A percentile compares a stretch with the other conserved stretches of the same genome.
phyloP scores from a whole-genome alignment of 192 early-diverging fungal genomes.

The Linnemannia exigua region DNA sequence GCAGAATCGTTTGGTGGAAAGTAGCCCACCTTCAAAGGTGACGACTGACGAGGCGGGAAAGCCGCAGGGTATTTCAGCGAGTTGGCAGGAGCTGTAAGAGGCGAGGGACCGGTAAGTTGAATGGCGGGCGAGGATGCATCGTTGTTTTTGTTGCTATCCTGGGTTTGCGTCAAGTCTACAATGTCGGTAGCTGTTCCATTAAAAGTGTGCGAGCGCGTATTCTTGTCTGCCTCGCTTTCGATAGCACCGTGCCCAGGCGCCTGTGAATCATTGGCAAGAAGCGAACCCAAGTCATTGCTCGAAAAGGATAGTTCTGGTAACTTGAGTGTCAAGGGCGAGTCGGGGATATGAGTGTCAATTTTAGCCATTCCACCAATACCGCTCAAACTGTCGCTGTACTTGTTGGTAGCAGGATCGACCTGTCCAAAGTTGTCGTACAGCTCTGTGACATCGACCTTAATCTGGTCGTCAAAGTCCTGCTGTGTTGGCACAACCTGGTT shows the following conservation, averaged over 20 bases:
- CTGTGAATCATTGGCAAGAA: slow-evolving; percentile 7
- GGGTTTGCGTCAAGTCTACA: background rate
- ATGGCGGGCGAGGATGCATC: background rate
- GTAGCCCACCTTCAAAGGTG: slow-evolving; percentile 3
- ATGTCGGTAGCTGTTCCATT: slow-evolving; percentile 12
- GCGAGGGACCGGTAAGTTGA: slow-evolving; percentile 1
- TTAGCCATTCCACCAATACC: background rate
- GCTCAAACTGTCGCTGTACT: background rate
- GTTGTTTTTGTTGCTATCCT: background rate
- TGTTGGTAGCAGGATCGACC: too few species aligned
- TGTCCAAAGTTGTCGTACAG: slow-evolving; percentile 41
- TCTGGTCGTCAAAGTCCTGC: slow-evolving; percentile 13
- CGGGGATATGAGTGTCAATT: background rate
- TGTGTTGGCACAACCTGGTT: background rate
- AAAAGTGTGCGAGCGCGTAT: slow-evolving; percentile 24
- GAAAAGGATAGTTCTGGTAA: slow-evolving; percentile 40
- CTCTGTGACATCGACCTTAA: slow-evolving; percentile 54
- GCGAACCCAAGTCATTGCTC: slow-evolving; percentile 32
- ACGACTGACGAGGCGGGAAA: slow-evolving; percentile 23
- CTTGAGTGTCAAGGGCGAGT: slow-evolving; percentile 9
- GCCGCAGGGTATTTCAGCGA: background rate
- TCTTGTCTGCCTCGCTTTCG: slow-evolving; percentile 15
- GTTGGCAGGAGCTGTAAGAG: background rate
- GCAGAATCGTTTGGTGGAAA: background rate
- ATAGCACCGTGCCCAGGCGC: background rate